Conservation (phyloP, 2,329 filamentous ascomycete species). For the Eutypa lata region DNA sequence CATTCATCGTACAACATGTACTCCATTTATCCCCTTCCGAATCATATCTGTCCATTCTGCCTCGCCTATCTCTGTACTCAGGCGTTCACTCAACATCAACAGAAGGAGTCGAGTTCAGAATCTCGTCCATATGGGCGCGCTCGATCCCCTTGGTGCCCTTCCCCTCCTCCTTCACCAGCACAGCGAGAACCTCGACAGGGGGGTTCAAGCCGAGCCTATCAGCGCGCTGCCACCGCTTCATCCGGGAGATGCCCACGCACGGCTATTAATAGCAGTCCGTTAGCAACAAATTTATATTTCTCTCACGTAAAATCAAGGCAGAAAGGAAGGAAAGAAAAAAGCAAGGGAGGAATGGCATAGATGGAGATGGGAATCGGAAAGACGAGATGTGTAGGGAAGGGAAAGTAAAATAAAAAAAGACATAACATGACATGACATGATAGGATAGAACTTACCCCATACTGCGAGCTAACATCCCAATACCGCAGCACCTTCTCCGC, state of each 20-base stretch:
- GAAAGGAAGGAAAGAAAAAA: background rate
- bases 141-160: constrained; percentile 53
- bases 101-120: constrained; percentile 49
- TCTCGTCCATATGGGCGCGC: constrained; percentile 71
- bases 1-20: background rate
- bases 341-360: background rate
- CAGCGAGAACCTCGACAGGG: constrained; percentile 84
- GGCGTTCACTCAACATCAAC: constrained; percentile 27
- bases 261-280: constrained; percentile 52
- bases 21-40: background rate
- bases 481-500: constrained; percentile 86
- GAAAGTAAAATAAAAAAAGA: too few species aligned
- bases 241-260: constrained; percentile 77
- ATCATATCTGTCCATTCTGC: background rate
- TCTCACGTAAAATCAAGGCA: background rate
- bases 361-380: background rate
- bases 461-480: constrained; percentile 89
- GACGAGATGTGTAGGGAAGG: background rate
- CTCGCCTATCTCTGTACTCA: background rate
- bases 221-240: constrained; percentile 86
- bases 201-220: constrained; percentile 79
- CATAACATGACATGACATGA: too few species aligned
- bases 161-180: constrained; percentile 70
- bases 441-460: constrained; percentile 79
- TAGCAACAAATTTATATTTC: too few species aligned